Evolutionary conservation across 768 basidiomycete species (phyloP).

Genomic region (Lactarius sp.): DNA sequence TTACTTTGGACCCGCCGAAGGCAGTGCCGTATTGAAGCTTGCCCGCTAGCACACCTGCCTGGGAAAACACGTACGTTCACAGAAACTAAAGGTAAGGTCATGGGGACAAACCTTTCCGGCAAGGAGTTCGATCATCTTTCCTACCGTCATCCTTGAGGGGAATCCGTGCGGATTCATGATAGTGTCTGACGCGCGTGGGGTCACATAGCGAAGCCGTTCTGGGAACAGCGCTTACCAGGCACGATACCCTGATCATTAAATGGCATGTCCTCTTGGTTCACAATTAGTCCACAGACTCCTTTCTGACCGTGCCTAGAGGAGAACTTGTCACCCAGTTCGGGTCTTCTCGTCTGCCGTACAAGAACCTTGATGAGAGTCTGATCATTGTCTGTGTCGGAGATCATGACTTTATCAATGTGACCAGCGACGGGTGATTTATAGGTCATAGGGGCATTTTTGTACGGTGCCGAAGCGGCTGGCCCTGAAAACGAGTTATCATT

Average conservation of each 20-base stretch:
- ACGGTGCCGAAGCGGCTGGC: constrained; percentile 76
- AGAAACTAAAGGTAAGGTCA: not conserved
- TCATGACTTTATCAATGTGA: constrained; percentile 95
- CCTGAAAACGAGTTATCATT: constrained; percentile 86
- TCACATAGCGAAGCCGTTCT: not conserved
- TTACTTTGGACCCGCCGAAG: constrained; percentile 94
- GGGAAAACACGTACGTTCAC: not conserved
- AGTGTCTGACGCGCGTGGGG: constrained; percentile 55
- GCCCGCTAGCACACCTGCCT: constrained; percentile 90
- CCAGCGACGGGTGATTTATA: constrained; percentile 94
- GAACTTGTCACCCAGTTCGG: constrained; percentile 98
- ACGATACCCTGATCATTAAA: constrained; percentile 97
- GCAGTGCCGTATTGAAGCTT: constrained; percentile 93
- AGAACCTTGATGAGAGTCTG: constrained; percentile 96
- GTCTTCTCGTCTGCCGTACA: constrained; percentile 92
- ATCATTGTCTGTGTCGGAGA: constrained; percentile 95
- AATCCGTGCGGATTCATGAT: constrained; percentile 99
- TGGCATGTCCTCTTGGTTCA: constrained; percentile 98
- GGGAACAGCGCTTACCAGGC: constrained; percentile 55
- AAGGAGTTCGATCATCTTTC: constrained; percentile 98
- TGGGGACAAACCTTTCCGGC: constrained; percentile 72
- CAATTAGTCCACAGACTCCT: constrained; percentile 97
- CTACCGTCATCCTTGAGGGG: constrained; percentile 98
- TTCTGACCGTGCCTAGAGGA: constrained; percentile 98
- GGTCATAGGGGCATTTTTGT: constrained; percentile 87